Evolutionary conservation across 108 stramenopile genomes (phyloP), one percentile per base, ranked within the genome.

Genomic region (Fistulifera solaris): DNA sequence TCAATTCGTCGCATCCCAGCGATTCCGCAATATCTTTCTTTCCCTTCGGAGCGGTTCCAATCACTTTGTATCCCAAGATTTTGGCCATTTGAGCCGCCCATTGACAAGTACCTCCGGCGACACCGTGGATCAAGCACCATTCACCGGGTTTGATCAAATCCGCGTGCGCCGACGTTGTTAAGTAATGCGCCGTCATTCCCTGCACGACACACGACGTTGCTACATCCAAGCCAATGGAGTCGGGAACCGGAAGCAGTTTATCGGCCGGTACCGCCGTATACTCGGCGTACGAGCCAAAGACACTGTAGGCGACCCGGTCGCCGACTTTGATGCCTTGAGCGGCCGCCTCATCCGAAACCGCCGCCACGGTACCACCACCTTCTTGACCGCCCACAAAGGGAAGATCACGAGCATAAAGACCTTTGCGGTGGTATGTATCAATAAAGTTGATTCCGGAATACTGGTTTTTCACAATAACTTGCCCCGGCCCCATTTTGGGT

Each of bases 31-130:
- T 54, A 40, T 56, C 67, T 0, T 48, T 68, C 72, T 93, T 93
- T 43, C 76, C 76, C 48, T 77, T 70, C 41, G 77, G 66, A 25
- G 67, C 59, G 15, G 87, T 87, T 51, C 92, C 92, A 64, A 89
- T 87, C 22, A 89, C 87, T 44, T 72, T 77, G 71, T 67, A 85
- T 59, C 92, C 92, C 10, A 71, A 66, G n/a, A 79, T 27, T 68
- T 81, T 78, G 55, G 83, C 83, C 80, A 93, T 86, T 62, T 87
- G 87, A 14, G 83, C 85, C 7, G 87, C 81, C 79, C 85, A 83
- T 61, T 89, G 87, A 54, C 87, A 77, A 12, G 92, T 89, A 21
- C 85, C 92, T 23, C 87, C 77, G 1, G 80, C 92, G 31, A 85
- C 88, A 38, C 81, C 79, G 59, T 89, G 78, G 44, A 89, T 72